Conservation (phyloP, 1,284 basidiomycete species). For the Rhizoctonia solani region DNA sequence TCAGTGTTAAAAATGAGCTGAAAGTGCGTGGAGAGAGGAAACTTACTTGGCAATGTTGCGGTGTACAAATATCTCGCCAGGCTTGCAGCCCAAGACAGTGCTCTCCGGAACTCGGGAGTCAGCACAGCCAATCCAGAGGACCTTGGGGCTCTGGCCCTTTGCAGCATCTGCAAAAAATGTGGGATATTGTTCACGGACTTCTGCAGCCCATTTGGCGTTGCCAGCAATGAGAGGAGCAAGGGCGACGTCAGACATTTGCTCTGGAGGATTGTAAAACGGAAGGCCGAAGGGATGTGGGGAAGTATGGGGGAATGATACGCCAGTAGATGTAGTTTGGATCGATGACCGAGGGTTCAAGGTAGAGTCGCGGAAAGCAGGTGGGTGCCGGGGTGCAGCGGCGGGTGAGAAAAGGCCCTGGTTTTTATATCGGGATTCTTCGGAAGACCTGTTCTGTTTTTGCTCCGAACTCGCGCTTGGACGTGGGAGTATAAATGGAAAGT, state of each 20-base stretch:
- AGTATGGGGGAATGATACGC: not conserved
- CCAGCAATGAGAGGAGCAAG: slow-evolving; percentile 55
- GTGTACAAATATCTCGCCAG: slow-evolving; percentile 72
- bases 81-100: slow-evolving; percentile 56
- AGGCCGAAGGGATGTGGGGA: slow-evolving; percentile 3
- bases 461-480: slow-evolving; percentile 20
- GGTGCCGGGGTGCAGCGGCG: slow-evolving; percentile 30
- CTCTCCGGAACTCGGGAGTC: slow-evolving; percentile 70
- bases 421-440: slow-evolving; percentile 32
- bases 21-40: not conserved
- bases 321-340: not conserved
- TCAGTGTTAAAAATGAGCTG: not conserved
- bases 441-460: slow-evolving; percentile 1
- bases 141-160: slow-evolving; percentile 72
- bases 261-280: slow-evolving; percentile 15
- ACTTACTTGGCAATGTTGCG: slow-evolving; percentile 67
- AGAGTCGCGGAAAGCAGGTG: slow-evolving; percentile 10
- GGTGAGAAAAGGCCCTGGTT: slow-evolving; percentile 30
- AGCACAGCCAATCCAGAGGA: slow-evolving; percentile 74
- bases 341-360: slow-evolving; percentile 15
- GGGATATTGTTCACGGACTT: slow-evolving; percentile 60
- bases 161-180: slow-evolving; percentile 64
- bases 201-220: slow-evolving; percentile 66
- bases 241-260: slow-evolving; percentile 29
- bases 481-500: slow-evolving; percentile 12